These are phyloP conservation scores for Beauveria sp. DNA, from an alignment of 2,329 filamentous ascomycete genomes.

Conservation along the genomic window DNA sequence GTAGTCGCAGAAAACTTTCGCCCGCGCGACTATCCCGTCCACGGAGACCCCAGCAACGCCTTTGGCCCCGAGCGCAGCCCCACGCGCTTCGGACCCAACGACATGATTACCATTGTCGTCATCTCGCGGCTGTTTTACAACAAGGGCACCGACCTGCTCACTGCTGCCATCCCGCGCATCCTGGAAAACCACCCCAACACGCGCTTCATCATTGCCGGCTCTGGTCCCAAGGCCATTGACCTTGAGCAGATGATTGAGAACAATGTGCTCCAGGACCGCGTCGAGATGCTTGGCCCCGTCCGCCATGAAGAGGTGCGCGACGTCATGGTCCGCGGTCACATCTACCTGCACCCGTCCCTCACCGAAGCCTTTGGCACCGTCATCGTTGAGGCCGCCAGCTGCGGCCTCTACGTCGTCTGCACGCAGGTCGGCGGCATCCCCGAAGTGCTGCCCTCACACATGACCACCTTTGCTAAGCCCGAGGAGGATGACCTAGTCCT, in stretches of 20 bases:
- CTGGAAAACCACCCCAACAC: slow-evolving; percentile 85
- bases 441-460: slow-evolving; percentile 88
- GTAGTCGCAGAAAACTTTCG: slow-evolving; percentile 95
- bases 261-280: slow-evolving; percentile 85
- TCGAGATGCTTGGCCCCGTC: slow-evolving; percentile 85
- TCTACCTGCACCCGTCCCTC: slow-evolving; percentile 89
- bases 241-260: slow-evolving; percentile 97
- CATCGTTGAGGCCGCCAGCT: slow-evolving; percentile 93
- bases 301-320: slow-evolving; percentile 94
- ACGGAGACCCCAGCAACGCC: slow-evolving; percentile 20
- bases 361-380: slow-evolving; percentile 98
- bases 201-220: slow-evolving; percentile 92
- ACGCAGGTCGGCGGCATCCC: slow-evolving; percentile 95
- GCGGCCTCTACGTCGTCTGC: slow-evolving; percentile 91
- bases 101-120: slow-evolving; percentile 91
- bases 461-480: slow-evolving; percentile 95
- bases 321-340: slow-evolving; percentile 94
- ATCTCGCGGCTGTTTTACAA: slow-evolving; percentile 98
- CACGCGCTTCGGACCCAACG: slow-evolving; percentile 67
- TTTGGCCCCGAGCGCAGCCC: slow-evolving; percentile 44
- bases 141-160: slow-evolving; percentile 95
- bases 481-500: slow-evolving; percentile 92
- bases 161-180: slow-evolving; percentile 89
- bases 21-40: slow-evolving; percentile 43
- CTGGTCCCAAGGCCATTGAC: slow-evolving; percentile 93